phyloP scores from a whole-genome alignment of 148 eudicot species.

The Diospyros kaki region DNA sequence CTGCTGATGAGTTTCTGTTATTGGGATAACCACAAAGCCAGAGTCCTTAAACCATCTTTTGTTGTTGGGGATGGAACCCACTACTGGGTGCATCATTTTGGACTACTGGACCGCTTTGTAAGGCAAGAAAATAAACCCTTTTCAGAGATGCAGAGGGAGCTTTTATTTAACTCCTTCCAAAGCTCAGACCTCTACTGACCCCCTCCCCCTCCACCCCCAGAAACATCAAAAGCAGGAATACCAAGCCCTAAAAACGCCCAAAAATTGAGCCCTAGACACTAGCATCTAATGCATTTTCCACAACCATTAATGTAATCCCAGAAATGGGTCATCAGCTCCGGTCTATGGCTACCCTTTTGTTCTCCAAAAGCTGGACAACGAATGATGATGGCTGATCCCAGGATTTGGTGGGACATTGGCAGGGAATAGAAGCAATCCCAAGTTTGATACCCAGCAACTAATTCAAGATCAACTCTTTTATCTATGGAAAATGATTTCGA shows the following conservation, averaged over 20 bases:
- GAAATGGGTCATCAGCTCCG: neutral
- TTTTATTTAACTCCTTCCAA: constrained; percentile 26
- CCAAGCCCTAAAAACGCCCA: constrained; percentile 39
- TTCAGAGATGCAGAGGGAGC: constrained; percentile 8
- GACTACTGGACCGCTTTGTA: constrained; percentile 18
- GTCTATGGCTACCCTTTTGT: neutral
- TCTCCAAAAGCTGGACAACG: neutral
- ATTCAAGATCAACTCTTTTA: too few relatives aligned
- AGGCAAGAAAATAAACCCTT: constrained; percentile 18
- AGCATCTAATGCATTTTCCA: neutral
- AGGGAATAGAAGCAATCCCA: neutral
- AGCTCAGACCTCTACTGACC: constrained; percentile 18
- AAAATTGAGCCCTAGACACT: constrained; percentile 9
- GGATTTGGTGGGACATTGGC: neutral
- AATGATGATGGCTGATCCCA: too few relatives aligned
- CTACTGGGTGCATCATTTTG: constrained; percentile 15
- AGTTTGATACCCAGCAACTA: too few relatives aligned
- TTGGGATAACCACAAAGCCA: constrained; percentile 10
- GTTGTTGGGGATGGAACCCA: constrained; percentile 22
- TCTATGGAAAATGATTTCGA: too few relatives aligned
- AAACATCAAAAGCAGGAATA: constrained; percentile 40
- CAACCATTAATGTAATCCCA: neutral
- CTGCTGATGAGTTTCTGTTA: constrained; percentile 1
- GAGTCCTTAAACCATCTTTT: constrained; percentile 7
- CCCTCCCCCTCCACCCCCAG: neutral